Base-by-base conservation (phyloP, 192 early-diverging fungal genomes). In the Spinellus fusiger region DNA sequence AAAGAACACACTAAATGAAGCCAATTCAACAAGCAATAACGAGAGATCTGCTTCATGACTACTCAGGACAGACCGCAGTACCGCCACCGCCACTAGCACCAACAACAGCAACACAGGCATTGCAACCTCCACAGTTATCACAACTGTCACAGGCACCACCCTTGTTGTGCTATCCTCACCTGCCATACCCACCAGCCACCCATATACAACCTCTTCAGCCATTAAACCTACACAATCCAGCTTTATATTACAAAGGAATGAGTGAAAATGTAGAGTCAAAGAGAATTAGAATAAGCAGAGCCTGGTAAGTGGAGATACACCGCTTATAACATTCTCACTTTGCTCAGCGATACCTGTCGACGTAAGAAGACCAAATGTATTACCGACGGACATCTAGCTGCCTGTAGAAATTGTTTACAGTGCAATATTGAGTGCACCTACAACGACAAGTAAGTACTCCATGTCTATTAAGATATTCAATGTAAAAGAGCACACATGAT, bases 371-470 rank as follows among this genome's bases (percentile, higher is more conserved):
- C 65, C 13, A 71, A 71, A 16, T 71, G 69, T 37, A 62, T 61
- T 54, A 60, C 62, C 8, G 50, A 54, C 25, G 63, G 58, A 0
- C 58, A 44, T 25, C 58, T 62, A 28, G 50, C 53, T 5, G 26
- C 56, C 23, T 71, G 69, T 26, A 61, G 59, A 48, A 71, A 61
- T 47, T 71, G 69, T 33, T 56, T 18, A 49, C 28, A 49, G 0
- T 51, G 54, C 13, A 65, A 55, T 12, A 54, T 47, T 2, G 63
- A 65, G 18, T 71, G 69, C 20, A 59, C 63, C 0, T 71, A 60
- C 46, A 71, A 71, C 27, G 69, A 64, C 35, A 71, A 59, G 69
- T 65, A 65, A n/a, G n/a, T n/a, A n/a, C n/a, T n/a, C n/a, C n/a
- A n/a, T n/a, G n/a, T n/a, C n/a, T n/a, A n/a, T n/a, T n/a, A n/a